Base-by-base conservation (phyloP, 2,329 filamentous ascomycete species). In the Aspergillus pseudoterreus region DNA sequence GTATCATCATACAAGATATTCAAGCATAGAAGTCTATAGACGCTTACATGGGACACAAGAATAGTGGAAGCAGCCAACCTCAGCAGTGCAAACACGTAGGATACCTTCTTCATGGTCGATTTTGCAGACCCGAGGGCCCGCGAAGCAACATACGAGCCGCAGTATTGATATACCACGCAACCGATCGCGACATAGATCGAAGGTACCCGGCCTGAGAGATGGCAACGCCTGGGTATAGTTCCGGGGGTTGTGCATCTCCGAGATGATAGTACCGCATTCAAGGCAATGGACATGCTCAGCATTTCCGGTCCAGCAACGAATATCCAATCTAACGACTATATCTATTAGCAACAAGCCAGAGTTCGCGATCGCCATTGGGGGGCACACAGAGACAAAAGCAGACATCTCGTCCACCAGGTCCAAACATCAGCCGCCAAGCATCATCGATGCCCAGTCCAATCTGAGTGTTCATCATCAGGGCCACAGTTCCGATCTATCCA, bases 361-460 rank as follows among this genome's bases (percentile, higher is more conserved):
- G 33, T 35, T 1, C 35, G 35, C 35, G 3, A 15, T 6, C 4
- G 6, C 12, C 35, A 15, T 38, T 38, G 35, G 35, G 35, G n/a
- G 35, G 35, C 35, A 38, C n/a, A 38, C 53, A 56, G 22, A 56
- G 47, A 33, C 53, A 54, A 27, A 54, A 54, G 8, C 82, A 69
- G 10, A 81, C 56, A 56, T 81, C 78, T 27, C 77, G 72, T 1
- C 80, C 79, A 11, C 77, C 53, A 1, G 72, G 75, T 5, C 81
- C 80, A 50, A 81, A 80, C 15, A 83, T 68, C 49, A 82, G 75
- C 42, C 66, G 65, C 11, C 79, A 79, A 0, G 78, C 79, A 51
- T 82, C 80, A 42, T 79, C 79, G 68, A 82, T 81, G 47, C 73
- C 60, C 10, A 76, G 67, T 8, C 73, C 73, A 30, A 76, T 68